Evolutionary conservation across 164 flowering plant genomes (phyloP).

Genomic region (Dillenia turbinata): DNA sequence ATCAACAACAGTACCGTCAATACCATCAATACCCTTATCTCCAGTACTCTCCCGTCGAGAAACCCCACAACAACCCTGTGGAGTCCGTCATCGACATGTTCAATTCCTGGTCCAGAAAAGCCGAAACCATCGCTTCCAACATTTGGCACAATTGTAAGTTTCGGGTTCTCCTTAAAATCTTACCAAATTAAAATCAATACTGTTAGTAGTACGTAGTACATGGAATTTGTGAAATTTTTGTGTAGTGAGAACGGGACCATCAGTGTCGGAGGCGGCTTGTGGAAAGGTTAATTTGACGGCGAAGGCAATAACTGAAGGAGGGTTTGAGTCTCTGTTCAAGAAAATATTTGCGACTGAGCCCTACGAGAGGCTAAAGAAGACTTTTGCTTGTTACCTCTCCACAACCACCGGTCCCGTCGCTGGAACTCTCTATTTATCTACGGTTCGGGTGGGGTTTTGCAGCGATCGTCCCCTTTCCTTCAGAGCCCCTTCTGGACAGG

Average conservation of each 20-base stretch:
- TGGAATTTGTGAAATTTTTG: background rate
- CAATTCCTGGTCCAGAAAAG: constrained; percentile 32
- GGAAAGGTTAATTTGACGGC: constrained; percentile 54
- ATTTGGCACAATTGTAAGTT: constrained; percentile 44
- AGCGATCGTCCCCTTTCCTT: constrained; percentile 63
- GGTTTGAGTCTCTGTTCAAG: constrained; percentile 53
- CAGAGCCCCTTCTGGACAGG: constrained; percentile 66
- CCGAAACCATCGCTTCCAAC: constrained; percentile 41
- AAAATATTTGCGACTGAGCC: constrained; percentile 39
- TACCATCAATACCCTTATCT: constrained; percentile 33
- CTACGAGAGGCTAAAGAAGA: constrained; percentile 49
- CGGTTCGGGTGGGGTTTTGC: constrained; percentile 44
- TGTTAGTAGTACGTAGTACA: background rate
- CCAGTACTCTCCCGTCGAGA: constrained; percentile 26
- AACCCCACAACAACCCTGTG: constrained; percentile 30
- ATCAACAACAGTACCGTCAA: constrained; percentile 9
- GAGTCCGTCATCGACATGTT: constrained; percentile 34
- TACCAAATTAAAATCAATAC: too few species aligned
- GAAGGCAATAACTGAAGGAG: constrained; percentile 51
- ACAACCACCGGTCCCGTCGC: constrained; percentile 68
- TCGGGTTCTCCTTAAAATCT: too few species aligned
- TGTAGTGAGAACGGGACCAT: constrained; percentile 56
- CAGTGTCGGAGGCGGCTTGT: constrained; percentile 52
- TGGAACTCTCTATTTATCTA: constrained; percentile 61
- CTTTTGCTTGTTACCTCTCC: constrained; percentile 66